Percentiles rank a stretch among this genome's conserved stretches.
Conservation (phyloP, 2,329 filamentous ascomycete species). For the Camptophora hylomeconis region DNA sequence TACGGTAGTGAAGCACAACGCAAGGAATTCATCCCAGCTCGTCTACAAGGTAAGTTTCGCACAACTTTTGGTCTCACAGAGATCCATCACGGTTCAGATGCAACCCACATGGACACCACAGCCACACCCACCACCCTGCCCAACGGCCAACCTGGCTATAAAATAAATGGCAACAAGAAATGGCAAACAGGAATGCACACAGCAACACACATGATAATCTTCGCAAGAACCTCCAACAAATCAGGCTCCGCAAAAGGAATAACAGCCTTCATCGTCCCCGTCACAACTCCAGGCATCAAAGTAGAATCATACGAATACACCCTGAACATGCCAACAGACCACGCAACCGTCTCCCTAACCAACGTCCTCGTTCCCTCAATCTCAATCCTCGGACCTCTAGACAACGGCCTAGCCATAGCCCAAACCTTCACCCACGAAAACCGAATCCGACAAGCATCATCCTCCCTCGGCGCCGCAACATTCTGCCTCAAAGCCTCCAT, state of each 20-base stretch:
- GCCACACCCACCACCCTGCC: constrained; percentile 30
- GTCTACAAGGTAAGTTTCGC: constrained; percentile 40
- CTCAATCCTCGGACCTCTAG: constrained; percentile 39
- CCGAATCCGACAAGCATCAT: constrained; percentile 51
- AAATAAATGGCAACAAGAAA: constrained; percentile 47
- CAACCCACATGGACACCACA: constrained; percentile 47
- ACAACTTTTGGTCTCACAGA: constrained; percentile 52
- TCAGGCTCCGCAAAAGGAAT: constrained; percentile 43
- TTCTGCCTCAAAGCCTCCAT: constrained; percentile 48
- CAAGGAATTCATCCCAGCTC: constrained; percentile 38
- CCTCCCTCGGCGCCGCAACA: constrained; percentile 44
- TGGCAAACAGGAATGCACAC: constrained; percentile 54
- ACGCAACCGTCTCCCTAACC: constrained; percentile 46
- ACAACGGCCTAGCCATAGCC: constrained; percentile 45
- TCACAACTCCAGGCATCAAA: constrained; percentile 37
- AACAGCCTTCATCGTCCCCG: constrained; percentile 47
- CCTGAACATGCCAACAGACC: constrained; percentile 54
- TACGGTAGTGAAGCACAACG: constrained; percentile 45
- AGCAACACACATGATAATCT: constrained; percentile 50
- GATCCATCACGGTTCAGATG: constrained; percentile 48
- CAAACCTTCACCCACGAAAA: constrained; percentile 56
- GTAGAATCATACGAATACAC: constrained; percentile 51
- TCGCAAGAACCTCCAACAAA: constrained; percentile 44
- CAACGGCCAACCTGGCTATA: constrained; percentile 32
- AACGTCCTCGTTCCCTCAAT: constrained; percentile 43